Conservation (phyloP, 78 protist species). For the Creolimax fragrantissima region DNA sequence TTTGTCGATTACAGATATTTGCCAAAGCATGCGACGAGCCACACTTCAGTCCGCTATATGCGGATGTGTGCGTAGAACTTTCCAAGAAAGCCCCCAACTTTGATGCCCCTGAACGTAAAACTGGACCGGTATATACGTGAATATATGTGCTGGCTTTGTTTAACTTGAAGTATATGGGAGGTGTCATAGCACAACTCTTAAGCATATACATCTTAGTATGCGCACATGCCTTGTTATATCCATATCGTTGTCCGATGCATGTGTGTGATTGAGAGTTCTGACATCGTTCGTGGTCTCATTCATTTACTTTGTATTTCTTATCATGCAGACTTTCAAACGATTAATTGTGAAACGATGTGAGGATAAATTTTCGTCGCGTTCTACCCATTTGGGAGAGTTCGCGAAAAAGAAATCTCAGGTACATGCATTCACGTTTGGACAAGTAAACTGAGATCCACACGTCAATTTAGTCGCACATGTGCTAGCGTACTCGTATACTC, state of each 20-base stretch:
- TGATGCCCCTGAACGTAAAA: not conserved
- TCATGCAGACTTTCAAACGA: slow-evolving; percentile 30
- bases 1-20: not conserved
- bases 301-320: not conserved
- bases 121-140: slow-evolving; percentile 10
- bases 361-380: slow-evolving; percentile 7
- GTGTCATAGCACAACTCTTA: too few relatives aligned
- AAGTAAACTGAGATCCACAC: too few relatives aligned
- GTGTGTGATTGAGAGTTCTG: too few relatives aligned
- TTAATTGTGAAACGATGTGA: slow-evolving; percentile 35
- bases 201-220: too few relatives aligned
- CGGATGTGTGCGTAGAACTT: not conserved
- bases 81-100: not conserved
- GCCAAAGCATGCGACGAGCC: slow-evolving; percentile 44
- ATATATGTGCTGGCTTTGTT: too few relatives aligned
- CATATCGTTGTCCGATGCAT: too few relatives aligned
- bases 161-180: too few relatives aligned
- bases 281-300: not conserved
- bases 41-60: slow-evolving; percentile 16
- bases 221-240: too few relatives aligned
- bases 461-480: not conserved
- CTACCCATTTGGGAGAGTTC: not conserved
- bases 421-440: not conserved
- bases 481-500: not conserved
- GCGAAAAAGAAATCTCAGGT: not conserved